Evolutionary conservation across 2,329 filamentous ascomycete genomes (phyloP).

Genomic region (Rutstroemia sp.): DNA sequence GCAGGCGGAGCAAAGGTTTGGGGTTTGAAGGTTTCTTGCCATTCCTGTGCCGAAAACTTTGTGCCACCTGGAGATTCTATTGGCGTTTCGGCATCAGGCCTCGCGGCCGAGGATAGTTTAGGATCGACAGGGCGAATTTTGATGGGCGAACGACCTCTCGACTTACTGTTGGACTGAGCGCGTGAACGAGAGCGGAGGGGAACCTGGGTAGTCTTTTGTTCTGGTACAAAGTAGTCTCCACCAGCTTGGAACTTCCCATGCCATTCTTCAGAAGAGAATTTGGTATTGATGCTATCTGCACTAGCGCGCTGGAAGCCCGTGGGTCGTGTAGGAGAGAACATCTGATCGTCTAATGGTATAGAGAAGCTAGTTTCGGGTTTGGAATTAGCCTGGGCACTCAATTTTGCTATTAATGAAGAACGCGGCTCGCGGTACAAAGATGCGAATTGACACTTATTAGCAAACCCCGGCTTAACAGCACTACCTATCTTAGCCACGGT

Average conservation of each 20-base stretch:
- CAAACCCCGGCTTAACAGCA: constrained; percentile 14
- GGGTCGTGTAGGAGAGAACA: constrained; percentile 32
- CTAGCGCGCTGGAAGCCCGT: constrained; percentile 42
- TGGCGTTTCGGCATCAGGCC: constrained; percentile 10
- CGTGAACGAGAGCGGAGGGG: constrained; percentile 13
- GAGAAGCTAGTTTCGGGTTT: constrained; percentile 28
- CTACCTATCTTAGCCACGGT: constrained; percentile 9
- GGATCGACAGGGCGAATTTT: constrained; percentile 22
- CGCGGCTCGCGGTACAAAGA: constrained; percentile 1
- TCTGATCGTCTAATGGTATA: constrained; percentile 39
- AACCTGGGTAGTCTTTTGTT: constrained; percentile 14
- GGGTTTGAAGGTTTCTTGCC: constrained; percentile 27
- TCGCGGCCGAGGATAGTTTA: constrained; percentile 13
- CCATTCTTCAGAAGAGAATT: constrained; percentile 46
- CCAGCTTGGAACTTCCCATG: constrained; percentile 29
- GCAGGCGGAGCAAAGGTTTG: constrained; percentile 27
- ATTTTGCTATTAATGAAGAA: constrained; percentile 9
- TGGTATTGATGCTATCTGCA: constrained; percentile 55
- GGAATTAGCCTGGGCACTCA: constrained; percentile 18
- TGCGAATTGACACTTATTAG: constrained; percentile 10
- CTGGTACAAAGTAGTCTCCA: constrained; percentile 24
- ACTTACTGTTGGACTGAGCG: constrained; percentile 22
- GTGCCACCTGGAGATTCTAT: constrained; percentile 25
- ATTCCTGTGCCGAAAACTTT: constrained; percentile 27
- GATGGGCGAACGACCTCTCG: constrained; percentile 26